Evolutionary conservation across 164 flowering plant species (phyloP), one percentile per base, ranked within the genome.

Genomic region (Kalanchoe fedtschenkoi): DNA sequence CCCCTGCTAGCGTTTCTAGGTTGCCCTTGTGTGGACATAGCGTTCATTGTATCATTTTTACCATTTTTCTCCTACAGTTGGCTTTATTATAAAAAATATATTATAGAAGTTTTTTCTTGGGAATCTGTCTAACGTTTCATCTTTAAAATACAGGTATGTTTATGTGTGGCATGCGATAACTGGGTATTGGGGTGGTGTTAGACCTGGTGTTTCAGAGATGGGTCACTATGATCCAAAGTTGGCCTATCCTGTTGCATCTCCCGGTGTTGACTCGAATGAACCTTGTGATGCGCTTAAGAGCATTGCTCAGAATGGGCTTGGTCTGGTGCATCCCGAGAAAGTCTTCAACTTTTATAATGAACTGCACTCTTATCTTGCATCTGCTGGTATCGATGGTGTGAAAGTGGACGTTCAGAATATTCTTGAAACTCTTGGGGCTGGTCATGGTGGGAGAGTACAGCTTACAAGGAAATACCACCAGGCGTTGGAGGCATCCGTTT

Each of bases 101-200:
- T 5, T 5, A 42, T 39, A 39, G 43, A 13, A 19, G n/a, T 2
- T 19, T 42, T 2, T 42, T 42, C 17, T 42, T 5, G 14, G 1
- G 1, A 42, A 1, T 15, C 14, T 42, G 46, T 19, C n/a, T 5
- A 2, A 15, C 13, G 62, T 43, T 15, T 63, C 37, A 46, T 37
- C 58, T 53, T 15, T 13, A 11, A 51, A 13, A 7, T 51, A 39
- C 81, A 93, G 97, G 81, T 75, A 62, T 70, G 96, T 90, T 11
- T 93, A 88, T 47, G 95, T 79, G 11, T 93, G 98, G 98, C 98
- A 93, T 77, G 98, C 98, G 47, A 68, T 93, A 22, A 95, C 89
- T 14, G 98, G 98, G 44, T 93, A 93, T 69, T 93, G 98, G 98
- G 98, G 98, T 37, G 98, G 98, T 35, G 98, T 93, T 60, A 86